These are phyloP conservation scores for Chlorella sorokiniana DNA, from an alignment of 139 green algal species.

Conservation along the genomic window DNA sequence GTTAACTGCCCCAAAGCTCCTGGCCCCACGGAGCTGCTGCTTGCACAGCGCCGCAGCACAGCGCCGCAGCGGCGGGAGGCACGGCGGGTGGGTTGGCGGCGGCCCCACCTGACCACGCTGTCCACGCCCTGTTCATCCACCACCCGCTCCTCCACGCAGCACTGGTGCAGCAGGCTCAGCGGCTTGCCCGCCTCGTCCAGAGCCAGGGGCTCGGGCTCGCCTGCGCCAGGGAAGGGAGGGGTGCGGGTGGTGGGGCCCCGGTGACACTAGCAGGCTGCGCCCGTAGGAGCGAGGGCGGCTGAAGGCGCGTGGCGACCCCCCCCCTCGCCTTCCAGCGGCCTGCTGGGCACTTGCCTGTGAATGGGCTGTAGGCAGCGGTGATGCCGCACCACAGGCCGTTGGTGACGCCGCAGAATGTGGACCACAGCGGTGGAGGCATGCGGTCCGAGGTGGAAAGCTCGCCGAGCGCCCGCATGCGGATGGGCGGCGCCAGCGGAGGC, in stretches of 20 bases:
- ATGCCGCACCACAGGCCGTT: constrained; percentile 52
- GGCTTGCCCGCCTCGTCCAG: constrained; percentile 38
- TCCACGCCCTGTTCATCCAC: constrained; percentile 9
- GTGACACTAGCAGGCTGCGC: too few relatives aligned
- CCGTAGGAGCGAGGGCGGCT: too few relatives aligned
- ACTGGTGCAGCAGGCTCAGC: constrained; percentile 38
- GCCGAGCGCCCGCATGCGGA: neutral
- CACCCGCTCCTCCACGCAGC: constrained; percentile 45
- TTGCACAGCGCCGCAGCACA: too few relatives aligned
- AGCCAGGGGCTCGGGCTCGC: constrained; percentile 42
- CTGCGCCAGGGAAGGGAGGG: constrained; percentile 2
- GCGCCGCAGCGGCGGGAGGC: too few relatives aligned
- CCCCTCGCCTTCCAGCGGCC: too few relatives aligned
- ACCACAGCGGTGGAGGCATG: constrained; percentile 47
- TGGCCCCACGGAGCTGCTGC: too few relatives aligned
- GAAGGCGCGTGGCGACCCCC: too few relatives aligned
- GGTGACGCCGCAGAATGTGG: constrained; percentile 46
- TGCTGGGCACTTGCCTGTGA: constrained; percentile 23
- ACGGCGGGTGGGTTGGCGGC: too few relatives aligned
- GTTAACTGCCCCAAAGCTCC: too few relatives aligned
- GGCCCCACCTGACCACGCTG: constrained; percentile 23
- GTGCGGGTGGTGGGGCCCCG: neutral
- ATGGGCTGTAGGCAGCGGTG: constrained; percentile 42
- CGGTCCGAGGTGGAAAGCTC: constrained; percentile 16
- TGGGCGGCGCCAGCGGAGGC: constrained; percentile 5